Evolutionary conservation across 2,329 filamentous ascomycete species (phyloP).

Genomic region (Clarireedia monteithiana): DNA sequence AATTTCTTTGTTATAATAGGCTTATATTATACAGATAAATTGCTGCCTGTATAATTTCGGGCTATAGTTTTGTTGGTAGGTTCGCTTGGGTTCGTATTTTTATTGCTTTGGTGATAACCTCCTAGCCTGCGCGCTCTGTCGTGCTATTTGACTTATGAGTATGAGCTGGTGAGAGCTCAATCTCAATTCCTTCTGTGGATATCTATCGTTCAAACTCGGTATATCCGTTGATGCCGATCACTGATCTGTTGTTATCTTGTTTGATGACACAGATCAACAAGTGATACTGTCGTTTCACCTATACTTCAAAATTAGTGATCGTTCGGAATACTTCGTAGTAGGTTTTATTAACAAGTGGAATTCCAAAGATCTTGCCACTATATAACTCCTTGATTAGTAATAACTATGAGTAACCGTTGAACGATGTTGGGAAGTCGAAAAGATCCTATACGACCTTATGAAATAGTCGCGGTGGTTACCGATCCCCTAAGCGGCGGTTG

Average conservation of each 20-base stretch:
- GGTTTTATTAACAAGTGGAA: background rate
- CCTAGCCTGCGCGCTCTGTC: background rate
- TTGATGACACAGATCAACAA: background rate
- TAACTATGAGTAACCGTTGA: background rate
- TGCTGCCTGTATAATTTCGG: background rate
- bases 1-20: no score
- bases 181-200: background rate
- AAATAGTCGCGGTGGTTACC: background rate
- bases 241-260: background rate
- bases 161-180: background rate
- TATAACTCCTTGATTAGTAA: background rate
- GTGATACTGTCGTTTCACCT: background rate
- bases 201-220: background rate
- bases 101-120: background rate
- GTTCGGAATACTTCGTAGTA: background rate
- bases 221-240: background rate
- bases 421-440: background rate
- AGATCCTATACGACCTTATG: background rate
- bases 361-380: background rate
- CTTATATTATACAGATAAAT: background rate
- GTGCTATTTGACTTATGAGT: background rate
- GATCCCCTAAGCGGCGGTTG: no score
- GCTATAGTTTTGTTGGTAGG: background rate
- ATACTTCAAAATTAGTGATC: background rate
- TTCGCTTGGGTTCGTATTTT: background rate